These are phyloP conservation scores for Paramyrothecium sp. DNA, from an alignment of 2,329 filamentous ascomycete species.

Conservation along the genomic window DNA sequence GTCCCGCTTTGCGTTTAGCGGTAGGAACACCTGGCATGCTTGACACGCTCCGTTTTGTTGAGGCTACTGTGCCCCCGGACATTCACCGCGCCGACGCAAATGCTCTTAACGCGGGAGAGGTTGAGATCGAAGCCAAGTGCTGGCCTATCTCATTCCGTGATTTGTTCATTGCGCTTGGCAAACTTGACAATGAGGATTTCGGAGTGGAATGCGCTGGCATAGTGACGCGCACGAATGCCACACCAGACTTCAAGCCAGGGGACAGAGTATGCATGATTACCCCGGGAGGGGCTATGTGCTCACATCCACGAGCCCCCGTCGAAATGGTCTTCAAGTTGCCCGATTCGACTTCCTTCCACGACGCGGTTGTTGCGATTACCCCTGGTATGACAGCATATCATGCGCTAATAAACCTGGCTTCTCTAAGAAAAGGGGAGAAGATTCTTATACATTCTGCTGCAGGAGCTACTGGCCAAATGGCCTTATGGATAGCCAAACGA, in stretches of 20 bases:
- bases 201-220: slow-evolving; percentile 19
- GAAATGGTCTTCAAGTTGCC: slow-evolving; percentile 26
- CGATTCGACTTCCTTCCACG: slow-evolving; percentile 27
- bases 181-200: background rate
- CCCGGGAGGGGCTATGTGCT: slow-evolving; percentile 5
- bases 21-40: slow-evolving; percentile 17
- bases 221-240: slow-evolving; percentile 14
- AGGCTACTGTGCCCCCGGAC: too few relatives aligned
- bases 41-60: slow-evolving; percentile 20
- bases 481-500: slow-evolving; percentile 22
- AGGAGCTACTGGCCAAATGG: slow-evolving; percentile 28
- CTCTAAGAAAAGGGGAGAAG: slow-evolving; percentile 27
- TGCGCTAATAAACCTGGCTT: slow-evolving; percentile 11
- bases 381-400: slow-evolving; percentile 28
- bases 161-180: background rate
- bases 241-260: slow-evolving; percentile 10
- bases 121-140: slow-evolving; percentile 19
- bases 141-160: slow-evolving; percentile 18
- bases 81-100: too few relatives aligned
- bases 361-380: slow-evolving; percentile 29
- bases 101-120: slow-evolving; percentile 10
- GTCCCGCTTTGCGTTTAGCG: slow-evolving; percentile 14
- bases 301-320: slow-evolving; percentile 4
- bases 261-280: slow-evolving; percentile 17
- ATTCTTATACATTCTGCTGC: slow-evolving; percentile 32